phyloP scores from a whole-genome alignment of 768 basidiomycete genomes.

The Tricholoma terreum region DNA sequence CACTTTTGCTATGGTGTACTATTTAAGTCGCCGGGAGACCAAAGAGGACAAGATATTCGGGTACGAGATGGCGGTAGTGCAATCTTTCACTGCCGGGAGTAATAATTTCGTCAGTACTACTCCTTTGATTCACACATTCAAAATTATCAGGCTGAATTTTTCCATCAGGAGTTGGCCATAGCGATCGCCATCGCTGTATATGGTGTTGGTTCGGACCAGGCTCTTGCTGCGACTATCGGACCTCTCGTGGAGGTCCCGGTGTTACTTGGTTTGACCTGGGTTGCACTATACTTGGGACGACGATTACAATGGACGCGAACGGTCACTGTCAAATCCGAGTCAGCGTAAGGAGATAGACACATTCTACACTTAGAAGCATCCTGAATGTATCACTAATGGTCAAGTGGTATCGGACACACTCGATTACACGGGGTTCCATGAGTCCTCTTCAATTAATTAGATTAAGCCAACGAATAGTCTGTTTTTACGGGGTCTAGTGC shows the following conservation, averaged over 20 bases:
- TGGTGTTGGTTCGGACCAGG: slow-evolving; percentile 75
- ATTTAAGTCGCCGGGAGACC: slow-evolving; percentile 36
- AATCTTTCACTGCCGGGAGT: slow-evolving; percentile 76
- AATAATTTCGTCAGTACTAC: slow-evolving; percentile 64
- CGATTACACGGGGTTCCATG: too few species aligned
- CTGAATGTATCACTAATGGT: too few species aligned
- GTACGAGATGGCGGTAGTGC: slow-evolving; percentile 74
- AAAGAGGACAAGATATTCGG: slow-evolving; percentile 27
- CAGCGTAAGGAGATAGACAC: too few species aligned
- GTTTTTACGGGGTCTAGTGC: too few species aligned
- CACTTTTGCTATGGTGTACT: slow-evolving; percentile 56
- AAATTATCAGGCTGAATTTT: neutral
- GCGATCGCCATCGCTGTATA: slow-evolving; percentile 78
- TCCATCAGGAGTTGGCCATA: slow-evolving; percentile 69
- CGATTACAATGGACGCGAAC: slow-evolving; percentile 37
- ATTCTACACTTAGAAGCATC: too few species aligned
- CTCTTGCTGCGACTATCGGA: slow-evolving; percentile 77
- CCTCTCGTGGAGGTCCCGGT: slow-evolving; percentile 82
- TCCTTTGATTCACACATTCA: neutral
- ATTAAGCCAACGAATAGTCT: too few species aligned
- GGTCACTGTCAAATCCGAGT: neutral
- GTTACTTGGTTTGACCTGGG: slow-evolving; percentile 64
- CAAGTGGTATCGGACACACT: too few species aligned
- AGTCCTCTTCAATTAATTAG: too few species aligned
- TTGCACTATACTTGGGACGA: slow-evolving; percentile 46